Conservation (phyloP, 78 protist species). For the Dictyostelium firmibasis region DNA sequence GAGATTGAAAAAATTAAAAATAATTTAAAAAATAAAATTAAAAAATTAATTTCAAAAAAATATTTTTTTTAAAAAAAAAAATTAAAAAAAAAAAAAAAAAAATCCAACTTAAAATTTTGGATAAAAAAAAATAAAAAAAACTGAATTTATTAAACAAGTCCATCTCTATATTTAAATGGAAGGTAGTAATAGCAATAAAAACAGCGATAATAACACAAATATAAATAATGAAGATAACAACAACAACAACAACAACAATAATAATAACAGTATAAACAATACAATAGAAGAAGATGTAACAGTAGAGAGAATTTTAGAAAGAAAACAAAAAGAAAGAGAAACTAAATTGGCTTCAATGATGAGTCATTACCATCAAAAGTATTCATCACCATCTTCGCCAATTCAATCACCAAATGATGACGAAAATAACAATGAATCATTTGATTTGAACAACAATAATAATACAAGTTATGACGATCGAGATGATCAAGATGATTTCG, state of each 20-base stretch:
- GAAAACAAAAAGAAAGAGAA: slow-evolving; percentile 64
- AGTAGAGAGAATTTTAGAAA: slow-evolving; percentile 10
- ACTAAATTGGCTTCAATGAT: slow-evolving; percentile 58
- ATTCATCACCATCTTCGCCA: not conserved
- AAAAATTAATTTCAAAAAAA: not conserved
- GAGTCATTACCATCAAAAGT: slow-evolving; percentile 43
- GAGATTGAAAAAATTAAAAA: not conserved
- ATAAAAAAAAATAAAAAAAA: not conserved
- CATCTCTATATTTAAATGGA: not conserved
- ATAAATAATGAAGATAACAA: not conserved
- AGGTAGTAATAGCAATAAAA: not conserved
- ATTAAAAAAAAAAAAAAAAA: not conserved
- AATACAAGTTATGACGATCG: not conserved
- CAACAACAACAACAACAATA: not conserved
- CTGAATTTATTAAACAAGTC: no score
- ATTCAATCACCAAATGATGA: not conserved
- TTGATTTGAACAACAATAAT: not conserved
- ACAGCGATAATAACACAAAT: not conserved
- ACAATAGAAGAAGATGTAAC: slow-evolving; percentile 5
- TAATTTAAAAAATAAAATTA: no score
- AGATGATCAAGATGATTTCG: not conserved
- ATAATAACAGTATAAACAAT: not conserved
- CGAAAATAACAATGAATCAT: not conserved
- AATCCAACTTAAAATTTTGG: not conserved
- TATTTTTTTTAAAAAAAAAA: no score